Percentiles rank a stretch among this genome's conserved stretches.
Evolutionary conservation across 208 protist genomes (phyloP).

Genomic region (Acanthamoeba rhysodes): DNA sequence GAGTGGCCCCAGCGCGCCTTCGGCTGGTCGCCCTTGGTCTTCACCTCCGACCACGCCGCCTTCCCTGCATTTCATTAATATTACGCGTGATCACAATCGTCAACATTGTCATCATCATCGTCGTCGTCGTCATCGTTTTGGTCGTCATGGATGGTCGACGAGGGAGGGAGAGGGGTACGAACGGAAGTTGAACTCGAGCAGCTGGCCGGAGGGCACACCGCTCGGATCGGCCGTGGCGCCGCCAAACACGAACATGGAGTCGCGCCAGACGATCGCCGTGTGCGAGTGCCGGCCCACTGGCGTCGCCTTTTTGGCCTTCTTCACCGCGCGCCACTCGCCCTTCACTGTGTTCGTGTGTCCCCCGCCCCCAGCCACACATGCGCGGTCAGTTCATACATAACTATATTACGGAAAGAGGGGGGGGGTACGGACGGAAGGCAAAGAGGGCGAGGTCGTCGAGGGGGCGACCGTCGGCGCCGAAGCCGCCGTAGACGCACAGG

Average conservation of each 20-base stretch:
- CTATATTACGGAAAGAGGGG: not conserved
- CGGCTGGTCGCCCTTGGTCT: not conserved
- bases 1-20: conserved; percentile 34
- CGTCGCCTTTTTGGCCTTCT: not conserved
- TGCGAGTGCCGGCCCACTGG: not conserved
- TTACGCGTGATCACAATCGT: not conserved
- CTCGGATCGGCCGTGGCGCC: not conserved
- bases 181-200: conserved; percentile 30
- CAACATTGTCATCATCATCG: too few species aligned
- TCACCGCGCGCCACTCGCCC: not conserved
- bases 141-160: too few species aligned
- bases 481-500: conserved; percentile 50
- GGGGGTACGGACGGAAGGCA: not conserved
- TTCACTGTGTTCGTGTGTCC: not conserved
- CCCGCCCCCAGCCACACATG: not conserved
- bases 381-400: not conserved
- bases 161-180: not conserved
- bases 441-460: conserved; percentile 31
- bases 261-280: conserved; percentile 38
- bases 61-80: not conserved
- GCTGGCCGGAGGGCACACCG: not conserved
- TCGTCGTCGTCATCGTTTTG: too few species aligned
- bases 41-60: not conserved
- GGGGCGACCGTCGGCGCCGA: not conserved
- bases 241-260: conserved; percentile 63